Conservation (phyloP, 192 early-diverging fungal genomes). For the Spinellus fusiger region DNA sequence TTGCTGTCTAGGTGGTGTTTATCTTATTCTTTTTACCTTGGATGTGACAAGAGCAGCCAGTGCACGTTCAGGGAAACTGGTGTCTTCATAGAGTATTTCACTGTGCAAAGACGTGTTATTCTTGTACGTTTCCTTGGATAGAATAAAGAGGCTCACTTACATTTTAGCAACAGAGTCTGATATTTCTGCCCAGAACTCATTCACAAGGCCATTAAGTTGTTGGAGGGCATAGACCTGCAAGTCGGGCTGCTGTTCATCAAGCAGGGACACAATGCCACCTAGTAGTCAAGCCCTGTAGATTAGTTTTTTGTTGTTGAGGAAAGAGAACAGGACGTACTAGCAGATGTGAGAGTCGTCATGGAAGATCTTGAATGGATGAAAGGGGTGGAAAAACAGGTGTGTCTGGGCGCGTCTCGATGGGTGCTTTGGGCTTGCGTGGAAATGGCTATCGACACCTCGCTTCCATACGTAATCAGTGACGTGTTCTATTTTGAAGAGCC, state of each 20-base stretch:
- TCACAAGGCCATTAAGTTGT: slow-evolving; percentile 83
- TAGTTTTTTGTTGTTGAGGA: neutral
- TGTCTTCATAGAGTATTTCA: slow-evolving; percentile 93
- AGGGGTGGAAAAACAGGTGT: neutral
- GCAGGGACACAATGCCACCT: slow-evolving; percentile 90
- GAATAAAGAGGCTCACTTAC: slow-evolving; percentile 38
- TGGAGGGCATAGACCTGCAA: slow-evolving; percentile 90
- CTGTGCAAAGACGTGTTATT: slow-evolving; percentile 36
- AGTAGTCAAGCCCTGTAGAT: neutral
- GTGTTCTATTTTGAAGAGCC: too few relatives aligned
- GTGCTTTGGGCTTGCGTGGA: neutral
- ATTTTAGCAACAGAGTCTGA: slow-evolving; percentile 87
- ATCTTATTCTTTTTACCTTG: slow-evolving; percentile 53
- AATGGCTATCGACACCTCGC: neutral
- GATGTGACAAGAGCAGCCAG: slow-evolving; percentile 95
- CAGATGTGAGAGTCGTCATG: slow-evolving; percentile 23
- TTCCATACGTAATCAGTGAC: slow-evolving; percentile 1
- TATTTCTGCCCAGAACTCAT: slow-evolving; percentile 98
- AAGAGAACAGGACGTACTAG: slow-evolving; percentile 14
- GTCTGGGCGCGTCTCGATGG: neutral
- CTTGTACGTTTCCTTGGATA: neutral
- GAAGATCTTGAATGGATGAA: neutral
- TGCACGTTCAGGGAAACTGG: slow-evolving; percentile 73
- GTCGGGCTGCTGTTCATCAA: slow-evolving; percentile 88
- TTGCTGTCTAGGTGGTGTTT: neutral